Conservation (phyloP, 1,284 basidiomycete species). For the Papiliotrema laurentii region DNA sequence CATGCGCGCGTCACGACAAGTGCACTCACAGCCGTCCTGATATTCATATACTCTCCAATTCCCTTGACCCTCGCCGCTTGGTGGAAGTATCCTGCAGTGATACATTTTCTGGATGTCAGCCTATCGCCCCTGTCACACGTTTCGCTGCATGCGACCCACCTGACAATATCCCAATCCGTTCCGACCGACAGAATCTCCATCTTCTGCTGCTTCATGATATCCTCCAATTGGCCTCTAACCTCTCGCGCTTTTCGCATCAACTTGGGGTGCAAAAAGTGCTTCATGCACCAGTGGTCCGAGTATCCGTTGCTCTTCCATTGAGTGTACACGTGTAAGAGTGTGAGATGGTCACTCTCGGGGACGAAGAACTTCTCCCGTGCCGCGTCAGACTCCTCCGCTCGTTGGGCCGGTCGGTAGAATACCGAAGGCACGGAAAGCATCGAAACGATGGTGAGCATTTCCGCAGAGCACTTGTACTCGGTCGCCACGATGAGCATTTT, state of each 20-base stretch:
- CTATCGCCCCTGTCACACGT: neutral
- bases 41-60: slow-evolving; percentile 97
- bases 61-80: slow-evolving; percentile 97
- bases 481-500: slow-evolving; percentile 98
- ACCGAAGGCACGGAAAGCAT: slow-evolving; percentile 98
- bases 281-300: slow-evolving; percentile 88
- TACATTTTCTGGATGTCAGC: slow-evolving; percentile 71
- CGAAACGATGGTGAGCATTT: slow-evolving; percentile 97
- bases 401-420: slow-evolving; percentile 91
- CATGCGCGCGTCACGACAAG: slow-evolving; percentile 2
- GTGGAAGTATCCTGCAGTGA: slow-evolving; percentile 98
- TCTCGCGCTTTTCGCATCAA: slow-evolving; percentile 91
- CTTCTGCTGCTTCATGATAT: slow-evolving; percentile 98
- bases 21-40: slow-evolving; percentile 70
- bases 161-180: slow-evolving; percentile 90
- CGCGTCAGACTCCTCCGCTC: slow-evolving; percentile 93
- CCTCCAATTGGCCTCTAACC: slow-evolving; percentile 92
- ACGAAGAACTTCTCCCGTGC: slow-evolving; percentile 98
- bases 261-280: slow-evolving; percentile 96
- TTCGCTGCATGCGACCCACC: slow-evolving; percentile 51
- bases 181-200: slow-evolving; percentile 84
- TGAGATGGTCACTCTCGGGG: slow-evolving; percentile 95
- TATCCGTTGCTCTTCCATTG: slow-evolving; percentile 96
- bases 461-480: slow-evolving; percentile 84
- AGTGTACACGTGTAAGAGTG: slow-evolving; percentile 91